Evolutionary conservation across 148 eudicot species (phyloP).

Genomic region (Rhododendron kiyosumense): DNA sequence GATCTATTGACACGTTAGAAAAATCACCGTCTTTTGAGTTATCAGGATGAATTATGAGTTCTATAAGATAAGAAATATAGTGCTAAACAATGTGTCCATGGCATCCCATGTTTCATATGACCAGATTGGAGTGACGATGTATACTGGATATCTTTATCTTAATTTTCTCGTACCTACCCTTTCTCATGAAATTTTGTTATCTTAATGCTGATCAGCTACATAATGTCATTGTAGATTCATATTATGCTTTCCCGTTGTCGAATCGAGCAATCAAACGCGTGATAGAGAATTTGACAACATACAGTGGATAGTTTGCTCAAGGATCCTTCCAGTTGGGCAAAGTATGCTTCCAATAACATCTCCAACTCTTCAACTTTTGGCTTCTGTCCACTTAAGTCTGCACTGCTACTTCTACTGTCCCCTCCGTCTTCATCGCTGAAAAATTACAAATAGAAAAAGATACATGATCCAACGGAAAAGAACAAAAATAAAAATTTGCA

Average conservation of each 20-base stretch:
- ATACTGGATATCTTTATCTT: neutral
- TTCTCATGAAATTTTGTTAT: neutral
- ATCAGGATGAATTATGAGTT: neutral
- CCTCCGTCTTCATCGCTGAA: neutral
- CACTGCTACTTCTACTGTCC: neutral
- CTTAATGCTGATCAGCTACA: neutral
- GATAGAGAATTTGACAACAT: neutral
- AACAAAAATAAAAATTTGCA: neutral
- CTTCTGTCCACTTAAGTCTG: neutral
- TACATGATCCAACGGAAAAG: neutral
- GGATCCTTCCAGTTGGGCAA: neutral
- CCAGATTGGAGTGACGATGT: neutral
- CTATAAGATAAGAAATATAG: neutral
- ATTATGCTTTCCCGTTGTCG: neutral
- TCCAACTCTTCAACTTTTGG: slow-evolving; percentile 8
- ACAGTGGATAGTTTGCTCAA: slow-evolving; percentile 10
- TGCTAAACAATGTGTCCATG: neutral
- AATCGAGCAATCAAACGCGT: neutral
- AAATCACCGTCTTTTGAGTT: neutral
- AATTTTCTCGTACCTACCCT: neutral
- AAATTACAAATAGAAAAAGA: neutral
- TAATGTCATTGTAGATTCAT: neutral
- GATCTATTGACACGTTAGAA: neutral
- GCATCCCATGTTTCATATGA: neutral
- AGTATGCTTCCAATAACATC: slow-evolving; percentile 9